Evolutionary conservation across 768 basidiomycete genomes (phyloP).

Genomic region (Tulasnella sp.): DNA sequence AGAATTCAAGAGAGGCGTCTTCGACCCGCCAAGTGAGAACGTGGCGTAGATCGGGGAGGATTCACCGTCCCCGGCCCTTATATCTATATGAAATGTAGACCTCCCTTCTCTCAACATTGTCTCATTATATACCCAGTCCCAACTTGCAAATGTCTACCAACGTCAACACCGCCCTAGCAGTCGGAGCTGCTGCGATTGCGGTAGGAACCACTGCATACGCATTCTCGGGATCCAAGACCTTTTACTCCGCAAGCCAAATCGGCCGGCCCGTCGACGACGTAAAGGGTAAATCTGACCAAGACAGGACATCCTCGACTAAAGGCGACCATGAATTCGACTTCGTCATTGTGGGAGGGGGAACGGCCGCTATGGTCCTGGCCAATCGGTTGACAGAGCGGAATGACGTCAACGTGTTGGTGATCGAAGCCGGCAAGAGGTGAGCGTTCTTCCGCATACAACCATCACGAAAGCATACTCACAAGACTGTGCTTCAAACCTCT

Average conservation of each 20-base stretch:
- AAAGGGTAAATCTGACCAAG: no score
- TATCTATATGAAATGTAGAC: no score
- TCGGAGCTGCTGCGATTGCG: neutral
- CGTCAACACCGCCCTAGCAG: neutral
- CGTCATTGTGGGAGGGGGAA: slow-evolving; percentile 48
- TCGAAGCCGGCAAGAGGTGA: slow-evolving; percentile 39
- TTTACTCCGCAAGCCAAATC: neutral
- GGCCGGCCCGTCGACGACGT: neutral
- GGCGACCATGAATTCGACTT: slow-evolving; percentile 37
- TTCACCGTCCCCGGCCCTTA: no score
- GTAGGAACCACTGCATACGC: neutral
- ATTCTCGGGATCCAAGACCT: neutral
- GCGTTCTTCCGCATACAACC: neutral
- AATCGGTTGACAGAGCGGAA: slow-evolving; percentile 45
- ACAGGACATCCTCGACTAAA: neutral
- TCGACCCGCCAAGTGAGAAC: no score
- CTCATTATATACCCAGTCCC: no score
- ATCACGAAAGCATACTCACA: neutral
- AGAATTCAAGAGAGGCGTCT: no score
- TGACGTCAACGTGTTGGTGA: slow-evolving; percentile 43
- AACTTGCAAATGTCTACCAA: neutral
- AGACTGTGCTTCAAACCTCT: neutral
- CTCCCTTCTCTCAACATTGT: no score
- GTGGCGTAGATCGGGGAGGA: no score
- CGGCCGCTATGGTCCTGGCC: slow-evolving; percentile 46